These are phyloP conservation scores for Trichoderma parareesei DNA, from an alignment of 495 filamentous ascomycete species.

Conservation along the genomic window DNA sequence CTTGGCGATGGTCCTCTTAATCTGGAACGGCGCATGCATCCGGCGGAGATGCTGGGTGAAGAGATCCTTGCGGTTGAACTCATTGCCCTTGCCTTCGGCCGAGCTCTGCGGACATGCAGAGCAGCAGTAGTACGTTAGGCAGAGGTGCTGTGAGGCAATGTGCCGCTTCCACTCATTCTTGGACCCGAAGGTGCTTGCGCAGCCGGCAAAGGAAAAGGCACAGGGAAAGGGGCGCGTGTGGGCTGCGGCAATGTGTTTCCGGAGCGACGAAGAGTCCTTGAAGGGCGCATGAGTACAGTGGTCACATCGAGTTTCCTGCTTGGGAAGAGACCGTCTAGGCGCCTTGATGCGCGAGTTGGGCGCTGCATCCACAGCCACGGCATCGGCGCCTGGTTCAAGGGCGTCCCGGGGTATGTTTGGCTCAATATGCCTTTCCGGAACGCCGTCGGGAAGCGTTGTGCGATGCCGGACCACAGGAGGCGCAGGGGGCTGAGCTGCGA, in stretches of 20 bases:
- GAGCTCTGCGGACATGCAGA: slow-evolving; percentile 59
- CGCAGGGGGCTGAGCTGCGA: slow-evolving; percentile 17
- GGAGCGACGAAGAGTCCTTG: slow-evolving; percentile 48
- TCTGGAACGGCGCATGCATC: slow-evolving; percentile 63
- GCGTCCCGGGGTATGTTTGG: slow-evolving; percentile 32
- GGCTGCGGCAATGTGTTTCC: slow-evolving; percentile 53
- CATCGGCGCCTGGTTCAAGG: slow-evolving; percentile 29
- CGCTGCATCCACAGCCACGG: slow-evolving; percentile 22
- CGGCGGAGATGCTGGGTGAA: slow-evolving; percentile 92
- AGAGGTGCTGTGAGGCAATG: slow-evolving; percentile 80
- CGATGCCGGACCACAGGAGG: slow-evolving; percentile 14
- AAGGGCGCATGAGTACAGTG: slow-evolving; percentile 50
- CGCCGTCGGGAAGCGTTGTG: slow-evolving; percentile 27
- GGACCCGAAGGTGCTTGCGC: slow-evolving; percentile 72
- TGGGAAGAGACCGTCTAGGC: slow-evolving; percentile 20
- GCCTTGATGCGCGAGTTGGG: slow-evolving; percentile 3
- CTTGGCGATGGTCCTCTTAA: slow-evolving; percentile 41
- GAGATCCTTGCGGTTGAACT: slow-evolving; percentile 86
- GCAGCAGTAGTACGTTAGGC: slow-evolving; percentile 77
- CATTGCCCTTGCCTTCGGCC: slow-evolving; percentile 48
- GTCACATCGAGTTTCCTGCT: slow-evolving; percentile 46
- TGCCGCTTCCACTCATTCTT: slow-evolving; percentile 97
- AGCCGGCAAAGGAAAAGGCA: slow-evolving; percentile 78
- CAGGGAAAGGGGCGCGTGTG: slow-evolving; percentile 72
- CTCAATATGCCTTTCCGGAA: slow-evolving; percentile 31